phyloP scores from a whole-genome alignment of 2,329 filamentous ascomycete genomes.

The Stachybotrys chlorohalonatus region DNA sequence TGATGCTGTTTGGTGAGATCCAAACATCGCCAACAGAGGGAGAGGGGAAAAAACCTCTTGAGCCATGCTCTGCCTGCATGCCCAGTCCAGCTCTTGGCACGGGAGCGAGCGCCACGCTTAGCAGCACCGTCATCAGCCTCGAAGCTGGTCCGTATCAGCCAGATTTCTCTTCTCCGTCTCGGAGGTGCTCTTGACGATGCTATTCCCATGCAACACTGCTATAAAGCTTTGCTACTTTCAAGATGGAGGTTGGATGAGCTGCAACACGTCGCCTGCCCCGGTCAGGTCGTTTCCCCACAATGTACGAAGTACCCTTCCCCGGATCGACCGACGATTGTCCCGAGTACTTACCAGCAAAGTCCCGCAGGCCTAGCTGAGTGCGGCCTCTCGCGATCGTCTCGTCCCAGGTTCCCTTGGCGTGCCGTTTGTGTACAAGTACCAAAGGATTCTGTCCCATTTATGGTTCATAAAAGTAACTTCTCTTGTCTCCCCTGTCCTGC shows the following conservation, averaged over 20 bases:
- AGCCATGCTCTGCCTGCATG: too few relatives aligned
- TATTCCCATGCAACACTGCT: background rate
- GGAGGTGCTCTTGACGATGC: background rate
- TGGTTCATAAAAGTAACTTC: background rate
- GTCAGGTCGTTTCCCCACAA: background rate
- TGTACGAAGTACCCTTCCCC: background rate
- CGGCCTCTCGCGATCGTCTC: background rate
- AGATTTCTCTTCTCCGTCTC: too few relatives aligned
- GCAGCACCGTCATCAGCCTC: too few relatives aligned
- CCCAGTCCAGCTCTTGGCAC: too few relatives aligned
- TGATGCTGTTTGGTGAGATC: background rate
- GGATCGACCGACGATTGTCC: background rate
- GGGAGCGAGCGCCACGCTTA: too few relatives aligned
- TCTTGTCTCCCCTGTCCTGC: background rate
- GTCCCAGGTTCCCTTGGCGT: background rate
- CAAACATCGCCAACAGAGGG: too few relatives aligned
- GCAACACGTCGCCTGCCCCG: background rate
- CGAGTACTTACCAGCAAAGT: background rate
- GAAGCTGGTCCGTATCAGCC: too few relatives aligned
- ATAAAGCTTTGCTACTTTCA: background rate
- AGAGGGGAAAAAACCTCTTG: too few relatives aligned
- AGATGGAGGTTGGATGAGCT: background rate
- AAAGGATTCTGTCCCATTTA: background rate
- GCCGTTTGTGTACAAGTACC: background rate
- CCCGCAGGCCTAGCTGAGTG: background rate